phyloP scores from a whole-genome alignment of 2,329 filamentous ascomycete species.

The Alternaria novae-zelandiae region DNA sequence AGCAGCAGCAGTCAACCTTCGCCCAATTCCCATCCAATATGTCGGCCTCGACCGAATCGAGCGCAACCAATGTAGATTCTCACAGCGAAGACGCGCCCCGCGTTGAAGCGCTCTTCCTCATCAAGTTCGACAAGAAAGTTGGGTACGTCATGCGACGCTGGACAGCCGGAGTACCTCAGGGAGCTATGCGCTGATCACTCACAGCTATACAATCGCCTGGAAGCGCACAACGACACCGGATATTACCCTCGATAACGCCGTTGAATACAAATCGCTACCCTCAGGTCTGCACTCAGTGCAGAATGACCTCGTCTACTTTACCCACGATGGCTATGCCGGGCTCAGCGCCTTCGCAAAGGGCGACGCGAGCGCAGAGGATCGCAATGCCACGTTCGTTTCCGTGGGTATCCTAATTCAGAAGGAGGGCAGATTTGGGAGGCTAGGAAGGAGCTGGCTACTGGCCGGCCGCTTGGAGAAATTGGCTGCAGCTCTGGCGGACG shows the following conservation, averaged over 20 bases:
- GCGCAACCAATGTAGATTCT: constrained; percentile 35
- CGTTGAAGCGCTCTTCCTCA: constrained; percentile 80
- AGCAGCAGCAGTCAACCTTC: constrained; percentile 1
- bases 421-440: constrained; percentile 71
- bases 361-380: constrained; percentile 76
- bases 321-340: constrained; percentile 83
- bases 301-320: constrained; percentile 90
- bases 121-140: constrained; percentile 90
- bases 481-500: constrained; percentile 67
- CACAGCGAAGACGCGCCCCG: constrained; percentile 30
- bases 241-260: constrained; percentile 79
- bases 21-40: constrained; percentile 8
- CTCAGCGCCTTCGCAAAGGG: constrained; percentile 90
- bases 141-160: constrained; percentile 62
- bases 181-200: constrained; percentile 10
- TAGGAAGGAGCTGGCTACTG: constrained; percentile 90
- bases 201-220: constrained; percentile 83
- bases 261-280: constrained; percentile 95
- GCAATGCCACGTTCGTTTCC: constrained; percentile 91
- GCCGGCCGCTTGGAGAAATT: constrained; percentile 76
- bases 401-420: constrained; percentile 88
- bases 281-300: constrained; percentile 89
- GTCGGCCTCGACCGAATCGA: constrained; percentile 30
- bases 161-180: not conserved
- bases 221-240: constrained; percentile 72